These are phyloP conservation scores for Leavenworthia alabamica DNA, from an alignment of 345 rosid genomes.

Conservation along the genomic window DNA sequence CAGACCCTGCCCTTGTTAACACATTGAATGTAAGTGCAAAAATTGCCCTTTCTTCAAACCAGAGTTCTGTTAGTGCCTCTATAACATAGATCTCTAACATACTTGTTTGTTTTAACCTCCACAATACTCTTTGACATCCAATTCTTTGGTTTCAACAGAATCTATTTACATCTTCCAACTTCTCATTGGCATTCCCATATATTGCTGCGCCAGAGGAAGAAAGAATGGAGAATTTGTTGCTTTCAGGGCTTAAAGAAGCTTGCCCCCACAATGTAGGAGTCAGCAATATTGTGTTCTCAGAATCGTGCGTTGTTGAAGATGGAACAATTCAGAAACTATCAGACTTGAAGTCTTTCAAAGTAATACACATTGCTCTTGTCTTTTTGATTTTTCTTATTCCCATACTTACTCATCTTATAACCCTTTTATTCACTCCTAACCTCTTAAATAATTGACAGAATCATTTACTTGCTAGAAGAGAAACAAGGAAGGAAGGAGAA, in stretches of 20 bases:
- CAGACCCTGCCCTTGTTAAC: conserved; percentile 50
- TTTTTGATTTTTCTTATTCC: background rate
- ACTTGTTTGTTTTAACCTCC: background rate
- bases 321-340: conserved; percentile 56
- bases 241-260: conserved; percentile 59
- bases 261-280: conserved; percentile 47
- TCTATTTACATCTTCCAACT: conserved; percentile 56
- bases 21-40: conserved; percentile 56
- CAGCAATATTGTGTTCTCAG: conserved; percentile 59
- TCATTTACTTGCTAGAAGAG: conserved; percentile 55
- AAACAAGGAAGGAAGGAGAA: conserved; percentile 50
- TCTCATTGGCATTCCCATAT: conserved; percentile 91
- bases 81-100: background rate
- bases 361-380: conserved; percentile 26
- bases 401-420: no score
- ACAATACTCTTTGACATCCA: conserved; percentile 2
- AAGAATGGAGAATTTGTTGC: conserved; percentile 61
- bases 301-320: conserved; percentile 60
- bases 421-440: background rate
- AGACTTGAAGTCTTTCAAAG: conserved; percentile 54
- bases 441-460: conserved; percentile 42
- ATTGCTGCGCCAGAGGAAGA: conserved; percentile 65
- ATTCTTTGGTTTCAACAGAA: conserved; percentile 41
- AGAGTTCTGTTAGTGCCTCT: background rate
- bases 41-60: background rate